Evolutionary conservation across 208 protist species (phyloP), one percentile per base, ranked within the genome.

Genomic region (Wallacemonas sp.): DNA sequence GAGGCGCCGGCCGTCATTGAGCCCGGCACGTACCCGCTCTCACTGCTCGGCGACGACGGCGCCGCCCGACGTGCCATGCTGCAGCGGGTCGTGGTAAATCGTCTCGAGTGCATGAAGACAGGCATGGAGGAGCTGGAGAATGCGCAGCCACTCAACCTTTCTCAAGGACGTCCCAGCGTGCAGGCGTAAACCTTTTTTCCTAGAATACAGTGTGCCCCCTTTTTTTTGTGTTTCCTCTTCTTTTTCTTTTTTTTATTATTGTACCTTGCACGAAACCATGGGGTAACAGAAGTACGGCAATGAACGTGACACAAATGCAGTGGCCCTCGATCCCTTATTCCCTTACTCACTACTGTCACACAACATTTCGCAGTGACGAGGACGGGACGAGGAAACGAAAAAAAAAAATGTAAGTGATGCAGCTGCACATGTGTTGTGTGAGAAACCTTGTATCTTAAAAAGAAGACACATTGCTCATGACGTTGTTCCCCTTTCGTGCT

Each of bases 91-190:
- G 25, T 86, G 12, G 44, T 45, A 5, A 57, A 57, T 8, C 67
- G 77, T 14, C 23, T 82, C 28, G 72, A 79, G 59, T 62, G 44
- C 29, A 67, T 86, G 49, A 62, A 72, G 33, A 32, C 70, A 16
- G 81, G 65, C 20, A 10, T 62, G 65, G 46, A 70, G 29, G 50
- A 70, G 18, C 12, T 70, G 0, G 29, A 52, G 31, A 33, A 46
- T 28, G 44, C 10, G 20, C 57, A 64, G 32, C 31, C 36, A 23
- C 4, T 41, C 52, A 25, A 44, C 28, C 52, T 41, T 18, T 3
- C 52, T n/a, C 52, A 44, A 0, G 52, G 52, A 23, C 52, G 52
- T 10, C 8, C 25, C 10, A 59, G 52, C 32, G 22, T 59, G 48
- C 23, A 55, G 16, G n/a, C 8, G 11, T 10, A 55, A 26, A 20